These are phyloP conservation scores for Lichtheimia ramosa DNA, from an alignment of 371 early-diverging fungal species.

Conservation along the genomic window DNA sequence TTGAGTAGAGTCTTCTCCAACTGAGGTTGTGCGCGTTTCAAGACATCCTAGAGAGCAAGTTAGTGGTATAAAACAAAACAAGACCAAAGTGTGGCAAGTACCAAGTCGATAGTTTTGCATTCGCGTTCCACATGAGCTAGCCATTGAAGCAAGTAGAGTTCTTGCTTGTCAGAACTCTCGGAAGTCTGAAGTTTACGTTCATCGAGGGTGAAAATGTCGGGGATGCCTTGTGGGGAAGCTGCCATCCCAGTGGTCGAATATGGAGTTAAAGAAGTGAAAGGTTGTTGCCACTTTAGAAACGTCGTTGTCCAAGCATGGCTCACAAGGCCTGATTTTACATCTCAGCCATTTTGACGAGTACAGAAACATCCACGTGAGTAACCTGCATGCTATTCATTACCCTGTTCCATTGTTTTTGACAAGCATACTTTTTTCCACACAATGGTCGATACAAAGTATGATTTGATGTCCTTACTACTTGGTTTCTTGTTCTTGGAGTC, in stretches of 20 bases:
- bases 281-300: no score
- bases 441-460: no score
- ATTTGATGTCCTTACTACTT: no score
- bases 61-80: not conserved
- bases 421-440: no score
- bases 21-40: constrained; percentile 64
- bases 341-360: no score
- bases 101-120: constrained; percentile 50
- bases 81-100: constrained; percentile 15
- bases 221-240: constrained; percentile 12
- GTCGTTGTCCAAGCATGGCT: no score
- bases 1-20: constrained; percentile 72
- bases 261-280: no score
- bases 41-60: constrained; percentile 43
- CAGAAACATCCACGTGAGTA: no score
- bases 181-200: constrained; percentile 57
- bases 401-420: no score
- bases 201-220: constrained; percentile 60
- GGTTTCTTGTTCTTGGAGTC: no score
- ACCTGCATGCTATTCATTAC: no score
- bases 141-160: constrained; percentile 80
- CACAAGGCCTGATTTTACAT: no score
- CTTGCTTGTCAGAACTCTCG: constrained; percentile 72
- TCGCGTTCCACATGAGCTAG: constrained; percentile 74
- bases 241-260: not conserved